phyloP scores from a whole-genome alignment of 1,284 basidiomycete genomes.

The Boletus semigastroideus region DNA sequence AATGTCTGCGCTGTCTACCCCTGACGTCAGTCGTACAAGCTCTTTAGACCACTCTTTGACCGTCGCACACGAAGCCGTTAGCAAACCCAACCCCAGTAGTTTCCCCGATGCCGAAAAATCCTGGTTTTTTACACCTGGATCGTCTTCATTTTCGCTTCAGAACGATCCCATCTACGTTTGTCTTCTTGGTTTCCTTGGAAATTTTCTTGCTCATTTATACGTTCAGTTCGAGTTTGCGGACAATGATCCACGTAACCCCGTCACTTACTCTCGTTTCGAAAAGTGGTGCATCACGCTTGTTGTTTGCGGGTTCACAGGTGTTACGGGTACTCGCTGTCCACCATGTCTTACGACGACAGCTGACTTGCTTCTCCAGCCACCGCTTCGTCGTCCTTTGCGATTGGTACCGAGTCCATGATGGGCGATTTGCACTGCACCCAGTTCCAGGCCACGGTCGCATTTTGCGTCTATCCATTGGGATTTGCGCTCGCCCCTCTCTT shows the following conservation, averaged over 20 bases:
- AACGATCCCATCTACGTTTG: conserved; percentile 16
- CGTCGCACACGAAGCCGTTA: conserved; percentile 2
- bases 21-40: conserved; percentile 13
- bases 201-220: neutral
- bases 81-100: neutral
- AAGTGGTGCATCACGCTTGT: conserved; percentile 30
- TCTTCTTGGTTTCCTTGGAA: neutral
- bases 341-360: neutral
- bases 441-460: conserved; percentile 37
- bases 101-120: conserved; percentile 14
- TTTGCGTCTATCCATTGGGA: conserved; percentile 44
- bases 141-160: conserved; percentile 8
- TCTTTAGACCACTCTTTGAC: conserved; percentile 14
- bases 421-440: conserved; percentile 39
- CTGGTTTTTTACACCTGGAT: neutral
- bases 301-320: conserved; percentile 27
- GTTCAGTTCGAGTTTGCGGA: conserved; percentile 22
- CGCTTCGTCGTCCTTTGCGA: conserved; percentile 40
- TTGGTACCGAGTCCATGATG: conserved; percentile 40
- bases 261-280: conserved; percentile 18
- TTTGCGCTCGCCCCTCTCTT: conserved; percentile 49
- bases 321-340: conserved; percentile 19
- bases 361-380: conserved; percentile 37
- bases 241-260: conserved; percentile 24
- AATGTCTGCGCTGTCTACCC: conserved; percentile 17